phyloP scores from a whole-genome alignment of 495 filamentous ascomycete genomes.

The Xylaria flabelliformis region DNA sequence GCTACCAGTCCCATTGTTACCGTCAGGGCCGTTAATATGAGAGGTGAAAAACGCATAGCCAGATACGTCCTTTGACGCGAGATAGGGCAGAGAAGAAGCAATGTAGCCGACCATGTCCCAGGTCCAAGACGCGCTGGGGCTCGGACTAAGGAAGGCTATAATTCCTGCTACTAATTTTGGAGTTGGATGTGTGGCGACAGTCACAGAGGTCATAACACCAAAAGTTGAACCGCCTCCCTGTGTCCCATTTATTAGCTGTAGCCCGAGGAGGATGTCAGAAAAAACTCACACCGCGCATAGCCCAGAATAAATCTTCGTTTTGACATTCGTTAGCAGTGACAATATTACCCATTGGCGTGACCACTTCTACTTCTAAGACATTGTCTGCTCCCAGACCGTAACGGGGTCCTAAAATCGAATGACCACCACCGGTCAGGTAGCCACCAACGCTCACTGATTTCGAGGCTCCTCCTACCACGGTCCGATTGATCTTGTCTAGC shows the following conservation, averaged over 20 bases:
- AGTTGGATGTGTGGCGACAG: constrained; percentile 48
- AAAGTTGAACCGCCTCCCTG: constrained; percentile 70
- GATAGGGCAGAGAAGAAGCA: constrained; percentile 44
- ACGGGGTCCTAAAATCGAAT: constrained; percentile 57
- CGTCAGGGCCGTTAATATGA: constrained; percentile 36
- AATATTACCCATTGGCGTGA: constrained; percentile 61
- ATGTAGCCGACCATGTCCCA: constrained; percentile 48
- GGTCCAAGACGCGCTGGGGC: constrained; percentile 21
- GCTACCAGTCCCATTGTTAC: constrained; percentile 29
- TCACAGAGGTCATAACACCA: constrained; percentile 65
- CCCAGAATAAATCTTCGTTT: constrained; percentile 71
- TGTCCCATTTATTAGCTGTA: not conserved
- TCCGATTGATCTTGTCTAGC: constrained; percentile 42
- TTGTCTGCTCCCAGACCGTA: constrained; percentile 70
- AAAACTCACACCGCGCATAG: constrained; percentile 62
- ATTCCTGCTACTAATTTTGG: constrained; percentile 35
- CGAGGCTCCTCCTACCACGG: constrained; percentile 44
- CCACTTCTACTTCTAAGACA: constrained; percentile 66
- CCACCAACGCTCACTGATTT: constrained; percentile 54
- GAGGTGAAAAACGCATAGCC: constrained; percentile 47
- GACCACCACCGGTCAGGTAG: constrained; percentile 67
- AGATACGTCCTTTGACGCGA: constrained; percentile 46
- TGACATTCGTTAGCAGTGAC: constrained; percentile 61
- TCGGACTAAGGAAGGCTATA: constrained; percentile 31
- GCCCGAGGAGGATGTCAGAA: not conserved